Evolutionary conservation across 345 rosid genomes (phyloP).

Genomic region (Eucalyptus tenuipes): DNA sequence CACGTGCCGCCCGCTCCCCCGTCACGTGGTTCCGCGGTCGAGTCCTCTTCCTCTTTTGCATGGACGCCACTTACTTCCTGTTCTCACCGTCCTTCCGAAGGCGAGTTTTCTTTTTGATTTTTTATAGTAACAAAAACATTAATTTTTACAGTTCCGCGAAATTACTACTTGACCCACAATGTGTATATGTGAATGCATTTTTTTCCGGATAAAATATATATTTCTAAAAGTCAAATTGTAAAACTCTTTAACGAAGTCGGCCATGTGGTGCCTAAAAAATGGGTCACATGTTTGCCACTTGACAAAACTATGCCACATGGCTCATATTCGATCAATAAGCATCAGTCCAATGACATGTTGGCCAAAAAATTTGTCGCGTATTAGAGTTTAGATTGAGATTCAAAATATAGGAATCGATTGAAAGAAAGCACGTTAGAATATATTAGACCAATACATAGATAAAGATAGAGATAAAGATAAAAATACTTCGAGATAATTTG

Average conservation of each 20-base stretch:
- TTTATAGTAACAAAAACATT: background rate
- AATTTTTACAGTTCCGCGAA: background rate
- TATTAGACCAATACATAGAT: background rate
- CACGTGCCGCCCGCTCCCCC: background rate
- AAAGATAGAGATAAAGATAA: background rate
- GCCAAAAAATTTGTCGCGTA: background rate
- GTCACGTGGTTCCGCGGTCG: background rate
- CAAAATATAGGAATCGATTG: background rate
- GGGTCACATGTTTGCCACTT: background rate
- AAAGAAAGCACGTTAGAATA: background rate
- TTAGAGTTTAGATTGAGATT: background rate
- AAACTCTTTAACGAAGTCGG: background rate
- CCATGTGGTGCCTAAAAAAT: background rate
- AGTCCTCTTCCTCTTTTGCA: background rate
- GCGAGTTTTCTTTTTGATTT: background rate
- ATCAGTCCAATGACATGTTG: background rate
- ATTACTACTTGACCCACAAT: background rate
- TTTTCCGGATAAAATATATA: background rate
- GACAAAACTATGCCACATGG: background rate
- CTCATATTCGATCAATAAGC: background rate
- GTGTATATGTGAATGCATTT: too few species aligned
- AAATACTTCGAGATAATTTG: background rate
- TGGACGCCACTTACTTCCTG: background rate
- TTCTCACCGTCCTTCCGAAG: background rate
- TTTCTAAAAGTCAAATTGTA: background rate